Evolutionary conservation across 805 yeast species (phyloP).

Genomic region (Priceomyces carsonii): DNA sequence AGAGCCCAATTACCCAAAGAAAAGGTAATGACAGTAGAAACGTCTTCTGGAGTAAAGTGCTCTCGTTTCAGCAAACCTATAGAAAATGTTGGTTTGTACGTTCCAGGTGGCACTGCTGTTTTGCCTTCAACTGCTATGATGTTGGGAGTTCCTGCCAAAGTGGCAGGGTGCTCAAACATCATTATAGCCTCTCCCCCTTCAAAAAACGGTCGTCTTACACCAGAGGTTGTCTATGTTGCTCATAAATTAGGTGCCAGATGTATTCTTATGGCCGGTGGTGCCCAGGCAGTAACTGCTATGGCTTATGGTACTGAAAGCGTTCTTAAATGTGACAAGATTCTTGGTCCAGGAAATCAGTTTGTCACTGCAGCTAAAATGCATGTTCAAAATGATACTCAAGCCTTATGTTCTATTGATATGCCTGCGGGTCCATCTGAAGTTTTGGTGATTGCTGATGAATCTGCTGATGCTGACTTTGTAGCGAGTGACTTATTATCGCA

Average conservation of each 20-base stretch:
- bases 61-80: slow-evolving; percentile 95
- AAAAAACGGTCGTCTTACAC: slow-evolving; percentile 87
- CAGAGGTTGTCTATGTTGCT: slow-evolving; percentile 97
- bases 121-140: slow-evolving; percentile 96
- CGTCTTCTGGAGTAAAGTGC: slow-evolving; percentile 91
- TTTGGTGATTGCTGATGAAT: slow-evolving; percentile 85
- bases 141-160: slow-evolving; percentile 98
- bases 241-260: slow-evolving; percentile 89
- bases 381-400: slow-evolving; percentile 92
- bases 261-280: slow-evolving; percentile 97
- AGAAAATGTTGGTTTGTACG: slow-evolving; percentile 90
- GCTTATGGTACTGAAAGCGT: slow-evolving; percentile 95
- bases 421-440: slow-evolving; percentile 99
- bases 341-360: slow-evolving; percentile 99
- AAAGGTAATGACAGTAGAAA: slow-evolving; percentile 79
- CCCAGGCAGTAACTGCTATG: slow-evolving; percentile 98
- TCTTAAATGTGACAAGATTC: slow-evolving; percentile 92
- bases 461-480: slow-evolving; percentile 92
- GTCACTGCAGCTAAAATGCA: slow-evolving; percentile 99
- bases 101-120: slow-evolving; percentile 99
- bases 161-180: slow-evolving; percentile 94
- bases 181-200: slow-evolving; percentile 88
- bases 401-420: slow-evolving; percentile 96
- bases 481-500: slow-evolving; percentile 96
- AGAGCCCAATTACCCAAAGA: slow-evolving; percentile 80